These are phyloP conservation scores for Trifolium subterraneum DNA, from an alignment of 306 rosid genomes.

Conservation along the genomic window DNA sequence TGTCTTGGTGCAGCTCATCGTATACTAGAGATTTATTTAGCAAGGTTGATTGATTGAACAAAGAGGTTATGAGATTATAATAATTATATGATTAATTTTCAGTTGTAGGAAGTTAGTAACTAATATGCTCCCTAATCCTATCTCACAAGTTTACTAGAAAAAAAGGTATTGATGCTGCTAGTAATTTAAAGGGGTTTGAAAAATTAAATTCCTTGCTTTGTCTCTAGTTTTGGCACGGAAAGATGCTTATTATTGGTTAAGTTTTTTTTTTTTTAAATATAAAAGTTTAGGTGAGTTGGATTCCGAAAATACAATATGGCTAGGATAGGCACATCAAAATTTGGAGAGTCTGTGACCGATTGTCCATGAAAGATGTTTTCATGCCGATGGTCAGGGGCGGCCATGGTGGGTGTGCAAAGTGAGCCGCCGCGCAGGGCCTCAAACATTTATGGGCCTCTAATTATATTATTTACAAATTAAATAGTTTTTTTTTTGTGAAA, in stretches of 20 bases:
- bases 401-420: no score
- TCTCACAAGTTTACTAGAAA: constrained; percentile 30
- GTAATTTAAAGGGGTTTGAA: constrained; percentile 34
- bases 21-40: background rate
- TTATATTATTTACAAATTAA: no score
- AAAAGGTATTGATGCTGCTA: constrained; percentile 21
- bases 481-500: no score
- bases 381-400: no score
- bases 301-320: no score
- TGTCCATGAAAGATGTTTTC: no score
- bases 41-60: background rate
- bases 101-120: background rate
- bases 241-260: constrained; percentile 34
- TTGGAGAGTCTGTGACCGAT: no score
- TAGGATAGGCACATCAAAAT: no score
- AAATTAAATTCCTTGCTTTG: constrained; percentile 44
- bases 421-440: no score
- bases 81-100: background rate
- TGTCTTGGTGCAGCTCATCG: constrained; percentile 30
- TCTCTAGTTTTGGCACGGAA: constrained; percentile 35
- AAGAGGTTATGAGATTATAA: background rate
- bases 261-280: no score
- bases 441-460: no score
- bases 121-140: constrained; percentile 34
- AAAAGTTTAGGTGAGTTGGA: no score